Conservation (phyloP, 257 asterid genomes). For the Solanum microdontum region DNA sequence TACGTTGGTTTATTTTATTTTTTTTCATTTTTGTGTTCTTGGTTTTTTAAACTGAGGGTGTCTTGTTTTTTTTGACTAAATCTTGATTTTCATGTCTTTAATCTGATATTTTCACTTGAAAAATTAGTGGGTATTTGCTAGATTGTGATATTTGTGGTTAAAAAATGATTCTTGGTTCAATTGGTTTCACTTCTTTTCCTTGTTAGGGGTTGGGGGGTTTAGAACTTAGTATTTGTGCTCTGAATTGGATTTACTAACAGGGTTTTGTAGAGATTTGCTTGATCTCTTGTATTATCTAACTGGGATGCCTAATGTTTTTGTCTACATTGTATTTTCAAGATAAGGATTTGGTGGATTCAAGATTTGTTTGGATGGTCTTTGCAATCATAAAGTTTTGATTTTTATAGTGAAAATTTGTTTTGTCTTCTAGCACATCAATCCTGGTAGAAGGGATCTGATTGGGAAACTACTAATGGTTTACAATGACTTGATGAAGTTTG, state of each 20-base stretch:
- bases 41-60: background rate
- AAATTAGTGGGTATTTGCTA: background rate
- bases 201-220: background rate
- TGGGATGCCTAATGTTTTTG: background rate
- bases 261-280: background rate
- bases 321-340: constrained; percentile 3
- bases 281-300: background rate
- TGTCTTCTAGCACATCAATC: background rate
- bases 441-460: constrained; percentile 1
- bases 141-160: background rate
- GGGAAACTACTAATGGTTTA: background rate
- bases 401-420: background rate
- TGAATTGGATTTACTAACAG: background rate
- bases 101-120: background rate
- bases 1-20: constrained; percentile 47
- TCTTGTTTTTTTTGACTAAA: background rate
- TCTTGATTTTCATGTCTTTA: background rate
- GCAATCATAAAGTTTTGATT: background rate
- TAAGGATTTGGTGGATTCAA: background rate
- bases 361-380: constrained; percentile 5
- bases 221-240: background rate
- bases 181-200: background rate
- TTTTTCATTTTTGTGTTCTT: background rate
- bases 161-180: constrained; percentile 1
- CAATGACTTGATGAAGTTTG: background rate